A percentile compares a stretch with the other conserved stretches of the same genome.
Evolutionary conservation across 2,329 filamentous ascomycete species (phyloP).

Genomic region (Myriosclerotinia duriaeana): DNA sequence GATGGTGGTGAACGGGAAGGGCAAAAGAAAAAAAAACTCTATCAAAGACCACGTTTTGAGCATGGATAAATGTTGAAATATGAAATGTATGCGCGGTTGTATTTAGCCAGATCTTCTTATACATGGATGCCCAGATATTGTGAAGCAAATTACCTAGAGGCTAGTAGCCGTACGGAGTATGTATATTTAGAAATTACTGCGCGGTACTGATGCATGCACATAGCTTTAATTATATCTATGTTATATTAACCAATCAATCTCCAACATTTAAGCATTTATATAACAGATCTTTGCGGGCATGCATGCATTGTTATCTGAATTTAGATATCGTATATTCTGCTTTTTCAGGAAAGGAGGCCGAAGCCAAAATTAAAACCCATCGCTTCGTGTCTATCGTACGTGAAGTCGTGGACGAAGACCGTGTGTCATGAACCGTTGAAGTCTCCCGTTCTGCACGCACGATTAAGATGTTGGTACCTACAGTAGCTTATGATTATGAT

Average conservation of each 20-base stretch:
- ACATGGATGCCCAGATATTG: conserved; percentile 6
- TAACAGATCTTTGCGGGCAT: conserved; percentile 12
- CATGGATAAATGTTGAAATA: conserved; percentile 11
- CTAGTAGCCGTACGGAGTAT: neutral
- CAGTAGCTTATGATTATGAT: conserved; percentile 15
- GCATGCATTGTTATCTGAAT: conserved; percentile 18
- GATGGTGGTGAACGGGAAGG: conserved; percentile 5
- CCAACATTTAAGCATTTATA: neutral
- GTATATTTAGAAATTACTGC: conserved; percentile 11
- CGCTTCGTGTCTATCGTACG: neutral
- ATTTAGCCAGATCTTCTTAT: conserved; percentile 10
- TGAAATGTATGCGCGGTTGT: conserved; percentile 7
- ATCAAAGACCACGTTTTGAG: conserved; percentile 8
- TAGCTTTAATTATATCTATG: conserved; percentile 1
- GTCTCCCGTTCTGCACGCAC: neutral
- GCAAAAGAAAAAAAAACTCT: conserved; percentile 11
- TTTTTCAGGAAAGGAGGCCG: neutral
- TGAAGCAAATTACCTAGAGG: neutral
- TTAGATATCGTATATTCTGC: conserved; percentile 8
- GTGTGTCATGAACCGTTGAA: conserved; percentile 2
- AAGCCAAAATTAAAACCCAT: conserved; percentile 5
- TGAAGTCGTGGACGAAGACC: neutral
- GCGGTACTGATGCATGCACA: conserved; percentile 10
- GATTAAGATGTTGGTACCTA: conserved; percentile 7
- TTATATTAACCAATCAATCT: neutral